Percentiles rank a stretch among this genome's conserved stretches.
These are phyloP conservation scores for Ceratobasidium sp. DNA, from an alignment of 1,284 basidiomycete species.

Conservation along the genomic window DNA sequence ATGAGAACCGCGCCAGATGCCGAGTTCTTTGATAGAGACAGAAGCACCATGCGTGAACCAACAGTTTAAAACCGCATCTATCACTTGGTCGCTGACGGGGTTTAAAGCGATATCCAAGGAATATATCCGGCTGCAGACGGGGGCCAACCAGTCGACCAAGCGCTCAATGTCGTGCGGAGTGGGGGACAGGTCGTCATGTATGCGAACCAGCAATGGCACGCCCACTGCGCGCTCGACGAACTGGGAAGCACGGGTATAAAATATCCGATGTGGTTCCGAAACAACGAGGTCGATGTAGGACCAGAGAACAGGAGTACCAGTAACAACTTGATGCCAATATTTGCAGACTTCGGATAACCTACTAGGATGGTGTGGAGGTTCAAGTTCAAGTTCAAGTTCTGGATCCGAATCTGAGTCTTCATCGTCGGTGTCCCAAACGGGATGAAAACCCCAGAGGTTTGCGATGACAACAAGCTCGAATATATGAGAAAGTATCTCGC, in stretches of 20 bases:
- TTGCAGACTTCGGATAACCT: conserved; percentile 1
- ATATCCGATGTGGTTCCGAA: neutral
- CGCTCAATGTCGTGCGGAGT: neutral
- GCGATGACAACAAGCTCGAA: conserved; percentile 1
- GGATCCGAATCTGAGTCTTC: neutral
- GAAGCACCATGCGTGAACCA: neutral
- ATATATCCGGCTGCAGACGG: neutral
- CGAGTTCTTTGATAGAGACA: neutral
- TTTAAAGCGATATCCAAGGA: neutral
- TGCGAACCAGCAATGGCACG: neutral
- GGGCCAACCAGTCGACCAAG: neutral
- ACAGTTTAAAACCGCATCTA: neutral
- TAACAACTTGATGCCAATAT: conserved; percentile 7
- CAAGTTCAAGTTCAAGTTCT: neutral
- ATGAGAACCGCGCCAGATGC: neutral
- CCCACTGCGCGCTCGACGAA: neutral
- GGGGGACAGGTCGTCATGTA: neutral
- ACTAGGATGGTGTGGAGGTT: neutral
- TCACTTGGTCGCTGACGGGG: neutral
- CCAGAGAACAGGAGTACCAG: neutral
- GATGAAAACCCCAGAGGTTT: neutral
- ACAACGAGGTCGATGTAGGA: conserved; percentile 3
- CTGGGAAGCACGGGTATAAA: neutral
- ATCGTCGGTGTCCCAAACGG: too few species aligned
- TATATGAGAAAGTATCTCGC: conserved; percentile 6